A percentile compares a stretch with the other conserved stretches of the same genome.
Evolutionary conservation across 805 yeast genomes (phyloP).

Genomic region (Kluyveromyces dobzhanskii): DNA sequence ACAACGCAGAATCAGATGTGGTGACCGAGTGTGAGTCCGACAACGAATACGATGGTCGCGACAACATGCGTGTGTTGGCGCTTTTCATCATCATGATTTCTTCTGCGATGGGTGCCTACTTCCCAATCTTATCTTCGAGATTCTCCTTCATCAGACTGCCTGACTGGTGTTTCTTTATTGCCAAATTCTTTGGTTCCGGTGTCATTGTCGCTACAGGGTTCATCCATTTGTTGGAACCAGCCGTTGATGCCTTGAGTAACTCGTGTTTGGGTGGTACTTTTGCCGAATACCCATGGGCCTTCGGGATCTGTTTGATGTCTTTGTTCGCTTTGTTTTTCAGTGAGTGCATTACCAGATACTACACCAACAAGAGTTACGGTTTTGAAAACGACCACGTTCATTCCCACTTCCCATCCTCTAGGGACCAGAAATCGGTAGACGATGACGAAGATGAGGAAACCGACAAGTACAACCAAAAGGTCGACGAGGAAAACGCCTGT

Average conservation of each 20-base stretch:
- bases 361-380: conserved; percentile 30
- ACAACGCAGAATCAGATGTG: conserved; percentile 12
- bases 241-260: conserved; percentile 45
- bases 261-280: conserved; percentile 58
- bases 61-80: conserved; percentile 44
- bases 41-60: conserved; percentile 38
- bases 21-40: conserved; percentile 31
- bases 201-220: conserved; percentile 78
- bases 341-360: conserved; percentile 30
- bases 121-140: conserved; percentile 54
- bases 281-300: conserved; percentile 47
- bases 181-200: conserved; percentile 77
- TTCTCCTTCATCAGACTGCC: conserved; percentile 54
- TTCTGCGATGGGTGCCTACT: conserved; percentile 49
- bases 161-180: conserved; percentile 52
- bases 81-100: conserved; percentile 54
- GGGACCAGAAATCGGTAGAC: conserved; percentile 9
- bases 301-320: conserved; percentile 43
- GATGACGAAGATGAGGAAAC: conserved; percentile 8
- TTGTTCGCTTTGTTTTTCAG: conserved; percentile 38
- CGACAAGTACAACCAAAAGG: conserved; percentile 7
- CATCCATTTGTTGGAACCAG: conserved; percentile 66
- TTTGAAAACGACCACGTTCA: conserved; percentile 14
- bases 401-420: conserved; percentile 7
- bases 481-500: conserved; percentile 10